Evolutionary conservation across 2,329 filamentous ascomycete genomes (phyloP).

Genomic region (Amauroascus niger): DNA sequence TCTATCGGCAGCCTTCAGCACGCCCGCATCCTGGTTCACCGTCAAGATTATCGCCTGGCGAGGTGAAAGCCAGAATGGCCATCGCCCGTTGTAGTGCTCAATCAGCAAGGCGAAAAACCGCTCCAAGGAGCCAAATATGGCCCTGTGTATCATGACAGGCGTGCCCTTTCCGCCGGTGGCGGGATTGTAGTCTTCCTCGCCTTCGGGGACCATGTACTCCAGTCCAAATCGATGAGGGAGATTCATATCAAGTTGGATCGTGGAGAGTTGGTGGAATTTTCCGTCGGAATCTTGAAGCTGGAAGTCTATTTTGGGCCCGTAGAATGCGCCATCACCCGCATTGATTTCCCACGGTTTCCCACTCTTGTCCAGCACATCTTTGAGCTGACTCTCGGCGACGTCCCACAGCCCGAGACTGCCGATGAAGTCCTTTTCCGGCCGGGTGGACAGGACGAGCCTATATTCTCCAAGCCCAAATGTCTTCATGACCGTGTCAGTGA

Average conservation of each 20-base stretch:
- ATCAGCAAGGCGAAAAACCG: constrained; percentile 76
- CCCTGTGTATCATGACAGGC: constrained; percentile 76
- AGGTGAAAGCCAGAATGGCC: constrained; percentile 84
- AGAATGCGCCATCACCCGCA: constrained; percentile 77
- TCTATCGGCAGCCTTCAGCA: constrained; percentile 41
- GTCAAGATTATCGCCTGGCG: constrained; percentile 66
- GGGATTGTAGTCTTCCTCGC: constrained; percentile 34
- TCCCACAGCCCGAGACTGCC: constrained; percentile 62
- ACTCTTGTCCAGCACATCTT: constrained; percentile 51
- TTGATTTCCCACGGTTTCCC: constrained; percentile 65
- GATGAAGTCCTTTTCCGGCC: constrained; percentile 67
- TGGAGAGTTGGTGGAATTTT: constrained; percentile 81
- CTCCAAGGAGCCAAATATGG: constrained; percentile 75
- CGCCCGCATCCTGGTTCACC: constrained; percentile 48
- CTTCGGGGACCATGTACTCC: constrained; percentile 52
- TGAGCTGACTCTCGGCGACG: constrained; percentile 57
- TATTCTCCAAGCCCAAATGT: constrained; percentile 64
- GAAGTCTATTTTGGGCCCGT: constrained; percentile 86
- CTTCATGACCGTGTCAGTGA: constrained; percentile 62
- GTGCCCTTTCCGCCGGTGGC: constrained; percentile 48
- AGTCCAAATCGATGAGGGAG: constrained; percentile 72
- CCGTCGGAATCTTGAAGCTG: constrained; percentile 68
- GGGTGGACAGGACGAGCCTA: constrained; percentile 66
- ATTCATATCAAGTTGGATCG: constrained; percentile 84
- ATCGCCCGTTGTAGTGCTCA: constrained; percentile 68